A percentile compares a stretch with the other conserved stretches of the same genome.
phyloP scores from a whole-genome alignment of 2,329 filamentous ascomycete species.

The Lachnellula subtilissima region DNA sequence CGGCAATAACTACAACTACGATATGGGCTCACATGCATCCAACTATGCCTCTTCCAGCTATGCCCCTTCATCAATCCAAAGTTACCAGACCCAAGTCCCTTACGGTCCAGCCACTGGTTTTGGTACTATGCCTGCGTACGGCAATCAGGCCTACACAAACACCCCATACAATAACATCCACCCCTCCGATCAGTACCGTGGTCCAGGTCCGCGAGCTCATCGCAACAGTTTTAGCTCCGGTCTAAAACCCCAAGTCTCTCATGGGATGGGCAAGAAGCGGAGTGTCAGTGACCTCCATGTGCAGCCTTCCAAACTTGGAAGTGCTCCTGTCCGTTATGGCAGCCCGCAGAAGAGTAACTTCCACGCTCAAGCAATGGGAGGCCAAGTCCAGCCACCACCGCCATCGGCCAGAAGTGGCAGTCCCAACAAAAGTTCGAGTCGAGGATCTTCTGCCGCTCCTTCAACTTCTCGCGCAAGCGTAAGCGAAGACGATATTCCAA shows the following conservation, averaged over 20 bases:
- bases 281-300: neutral
- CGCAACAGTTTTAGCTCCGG: neutral
- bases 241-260: neutral
- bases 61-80: neutral
- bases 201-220: neutral
- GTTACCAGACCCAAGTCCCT: neutral
- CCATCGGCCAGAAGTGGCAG: neutral
- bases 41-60: neutral
- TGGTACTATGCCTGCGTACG: neutral
- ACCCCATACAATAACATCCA: neutral
- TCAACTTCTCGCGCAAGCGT: neutral
- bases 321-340: constrained; percentile 2
- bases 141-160: neutral
- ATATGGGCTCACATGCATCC: neutral
- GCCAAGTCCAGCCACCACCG: neutral
- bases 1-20: neutral
- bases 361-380: neutral
- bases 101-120: neutral
- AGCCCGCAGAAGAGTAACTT: neutral
- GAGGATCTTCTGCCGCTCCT: neutral
- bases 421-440: neutral
- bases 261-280: neutral
- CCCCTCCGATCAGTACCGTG: neutral
- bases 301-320: constrained; percentile 2
- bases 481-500: constrained; percentile 4